Base-by-base conservation (phyloP, 2,329 filamentous ascomycete species). In the Xylariaceae sp. region DNA sequence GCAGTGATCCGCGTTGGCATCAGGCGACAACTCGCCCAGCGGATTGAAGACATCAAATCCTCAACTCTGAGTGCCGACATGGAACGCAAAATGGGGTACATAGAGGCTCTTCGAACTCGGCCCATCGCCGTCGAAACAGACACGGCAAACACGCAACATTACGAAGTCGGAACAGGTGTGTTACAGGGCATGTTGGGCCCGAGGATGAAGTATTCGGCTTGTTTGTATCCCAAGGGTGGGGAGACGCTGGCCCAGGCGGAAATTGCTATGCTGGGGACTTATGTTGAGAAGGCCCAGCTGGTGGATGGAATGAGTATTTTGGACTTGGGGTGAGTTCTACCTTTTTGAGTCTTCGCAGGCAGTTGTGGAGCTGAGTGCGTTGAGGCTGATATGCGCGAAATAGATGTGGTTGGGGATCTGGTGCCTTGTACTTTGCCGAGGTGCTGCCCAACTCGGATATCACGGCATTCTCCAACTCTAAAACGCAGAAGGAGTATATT, bases 141-240 rank as follows among this genome's bases (percentile, higher is more conserved):
- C 3, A 72, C 76, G 2, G 85, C 86, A 18, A 88, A 89, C 65
- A 72, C 79, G 61, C 86, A 89, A 74, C 86, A 89, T 68, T 89
- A 89, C 63, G 86, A 89, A 69, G 85, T 89, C 39, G 83, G 82
- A 38, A 87, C 85, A 0, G 82, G 81, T 3, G 80, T 88, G 19
- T 68, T 89, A 39, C 69, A 71, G 28, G 79, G 77, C 28, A 83
- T 78, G 66, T 71, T 89, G 12, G 86, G 86, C 0, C 82, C 83
- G 4, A 73, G 84, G 49, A 88, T 89, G 84, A 89, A 89, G 75
- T 89, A 88, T 66, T 84, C 80, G n/a, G 78, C 74, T 57, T 86
- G 82, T 65, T 71, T 87, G 62, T 89, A 89, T 66, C 79, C 80
- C 4, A 80, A 78, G 54, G 83, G 82, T 14, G 71, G 72, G 54